Conservation (phyloP, 768 basidiomycete species). For the Paxillus rubicundulus region DNA sequence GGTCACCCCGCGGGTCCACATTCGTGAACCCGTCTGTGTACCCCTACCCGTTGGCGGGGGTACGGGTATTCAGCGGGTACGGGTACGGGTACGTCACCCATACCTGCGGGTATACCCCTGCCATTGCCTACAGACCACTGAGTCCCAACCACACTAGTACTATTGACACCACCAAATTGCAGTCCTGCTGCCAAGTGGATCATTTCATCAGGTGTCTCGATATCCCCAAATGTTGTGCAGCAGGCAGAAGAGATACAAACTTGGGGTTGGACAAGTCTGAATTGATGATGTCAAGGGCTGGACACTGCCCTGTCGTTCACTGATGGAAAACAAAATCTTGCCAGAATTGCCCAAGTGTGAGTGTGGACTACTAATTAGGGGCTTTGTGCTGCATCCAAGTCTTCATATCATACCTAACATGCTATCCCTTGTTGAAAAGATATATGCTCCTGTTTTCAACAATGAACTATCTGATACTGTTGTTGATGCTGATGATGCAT, state of each 20-base stretch:
- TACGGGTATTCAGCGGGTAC: too few species aligned
- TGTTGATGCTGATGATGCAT: too few species aligned
- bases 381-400: too few species aligned
- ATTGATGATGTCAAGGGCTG: conserved; percentile 3
- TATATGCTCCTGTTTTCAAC: too few species aligned
- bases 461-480: too few species aligned
- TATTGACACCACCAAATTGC: conserved; percentile 19
- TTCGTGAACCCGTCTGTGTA: not conserved
- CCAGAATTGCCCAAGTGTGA: too few species aligned
- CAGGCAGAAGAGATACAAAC: conserved; percentile 25
- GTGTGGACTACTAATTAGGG: too few species aligned
- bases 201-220: conserved; percentile 18
- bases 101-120: not conserved
- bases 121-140: conserved; percentile 16
- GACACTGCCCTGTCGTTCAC: too few species aligned
- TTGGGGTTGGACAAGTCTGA: not conserved
- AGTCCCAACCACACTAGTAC: conserved; percentile 26
- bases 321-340: too few species aligned
- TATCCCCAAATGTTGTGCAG: conserved; percentile 20
- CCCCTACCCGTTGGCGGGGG: not conserved
- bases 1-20: not conserved
- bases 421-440: too few species aligned
- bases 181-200: conserved; percentile 25
- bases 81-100: not conserved
- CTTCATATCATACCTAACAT: too few species aligned